Evolutionary conservation across 176 grass and related monocot species (phyloP), one percentile per base, ranked within the genome.

Genomic region (Ensete glaucum): DNA sequence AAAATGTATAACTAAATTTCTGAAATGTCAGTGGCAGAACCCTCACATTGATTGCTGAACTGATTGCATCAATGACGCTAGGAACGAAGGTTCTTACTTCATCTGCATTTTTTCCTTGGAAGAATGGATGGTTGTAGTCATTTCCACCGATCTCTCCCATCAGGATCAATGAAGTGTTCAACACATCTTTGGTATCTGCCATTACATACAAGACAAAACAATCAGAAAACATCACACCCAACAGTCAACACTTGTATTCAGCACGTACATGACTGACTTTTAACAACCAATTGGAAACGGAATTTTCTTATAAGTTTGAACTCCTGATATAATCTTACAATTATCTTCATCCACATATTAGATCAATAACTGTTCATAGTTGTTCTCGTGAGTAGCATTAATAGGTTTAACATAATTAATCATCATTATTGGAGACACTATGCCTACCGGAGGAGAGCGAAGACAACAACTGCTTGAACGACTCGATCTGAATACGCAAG

Each of bases 51-150:
- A 73, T 66, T 19, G 77, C 64, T 9, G 81, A 83, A 23, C 85
- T 79, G 64, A 96, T 92, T 48, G 83, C 81, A 67, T 80, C 76
- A 50, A 87, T 78, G 76, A 96, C 87, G 70, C 79, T 57, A 81
- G 89, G 89, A 84, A 92, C 93, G 73, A 96, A 66, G 59, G 83
- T 81, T 13, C 78, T 83, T 59, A 96, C 20, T 71, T 92, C 85
- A 23, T 86, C 79, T 25, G 84, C 54, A 29, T 85, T 85, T 78
- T 82, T 90, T 2, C 81, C 81, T 76, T 87, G 80, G 64, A 92
- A 73, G 51, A 96, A 90, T 77, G 91, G 79, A 79, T 92, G 93
- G 54, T 96, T 96, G 68, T 96, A 90, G 86, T 96, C 93, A 67
- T 96, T 96, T 64, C 93, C 89, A 2, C 93, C 93, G 11, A 96